A percentile compares a stretch with the other conserved stretches of the same genome.
Evolutionary conservation across 345 rosid species (phyloP).

Genomic region (Eucalyptus curtisii): DNA sequence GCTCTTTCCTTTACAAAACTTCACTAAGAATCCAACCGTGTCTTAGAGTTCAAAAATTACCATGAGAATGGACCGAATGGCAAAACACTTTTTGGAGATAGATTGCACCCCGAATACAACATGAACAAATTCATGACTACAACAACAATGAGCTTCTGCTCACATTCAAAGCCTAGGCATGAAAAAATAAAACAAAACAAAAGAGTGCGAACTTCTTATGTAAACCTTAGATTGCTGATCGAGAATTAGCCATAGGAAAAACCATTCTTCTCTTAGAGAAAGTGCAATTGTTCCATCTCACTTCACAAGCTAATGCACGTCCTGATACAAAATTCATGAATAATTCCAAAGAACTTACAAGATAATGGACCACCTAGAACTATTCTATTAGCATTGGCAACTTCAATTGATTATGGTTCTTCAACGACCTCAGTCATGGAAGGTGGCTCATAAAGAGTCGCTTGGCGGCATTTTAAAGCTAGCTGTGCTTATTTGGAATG

Average conservation of each 20-base stretch:
- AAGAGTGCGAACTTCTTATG: no score
- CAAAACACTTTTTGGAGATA: rapidly evolving
- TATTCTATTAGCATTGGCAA: not conserved
- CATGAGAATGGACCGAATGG: not conserved
- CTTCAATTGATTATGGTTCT: not conserved
- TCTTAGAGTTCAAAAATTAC: no score
- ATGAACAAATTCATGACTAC: not conserved
- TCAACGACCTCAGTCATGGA: not conserved
- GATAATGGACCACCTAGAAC: no score
- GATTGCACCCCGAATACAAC: not conserved
- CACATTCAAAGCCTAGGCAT: no score
- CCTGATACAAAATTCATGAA: no score
- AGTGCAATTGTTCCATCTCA: not conserved
- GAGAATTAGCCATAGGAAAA: no score
- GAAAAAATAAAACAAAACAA: no score
- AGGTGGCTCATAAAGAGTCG: not conserved
- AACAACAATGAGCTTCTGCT: no score
- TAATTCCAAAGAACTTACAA: no score
- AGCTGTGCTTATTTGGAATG: not conserved
- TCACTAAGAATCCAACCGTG: not conserved
- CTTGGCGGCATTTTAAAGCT: not conserved
- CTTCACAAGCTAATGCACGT: no score
- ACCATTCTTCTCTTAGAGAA: not conserved
- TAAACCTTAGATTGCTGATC: no score
- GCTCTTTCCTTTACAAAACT: not conserved